Evolutionary conservation across 345 rosid species (phyloP).

Genomic region (Corchorus olitorius): DNA sequence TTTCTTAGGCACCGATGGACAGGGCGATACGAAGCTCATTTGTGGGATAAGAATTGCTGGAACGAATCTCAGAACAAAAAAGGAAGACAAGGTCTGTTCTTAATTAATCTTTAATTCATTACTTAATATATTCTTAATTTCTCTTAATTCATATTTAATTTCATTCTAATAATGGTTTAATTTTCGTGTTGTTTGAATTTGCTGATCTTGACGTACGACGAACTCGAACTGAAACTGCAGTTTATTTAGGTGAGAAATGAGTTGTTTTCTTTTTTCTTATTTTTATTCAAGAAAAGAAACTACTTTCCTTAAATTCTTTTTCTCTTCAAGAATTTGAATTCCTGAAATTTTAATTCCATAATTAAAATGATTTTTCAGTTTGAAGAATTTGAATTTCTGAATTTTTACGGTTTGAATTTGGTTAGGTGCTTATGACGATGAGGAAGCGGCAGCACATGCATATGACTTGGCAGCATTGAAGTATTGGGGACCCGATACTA

Average conservation of each 20-base stretch:
- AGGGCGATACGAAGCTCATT: slow-evolving; percentile 82
- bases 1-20: slow-evolving; percentile 73
- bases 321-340: too few relatives aligned
- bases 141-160: slow-evolving; percentile 7
- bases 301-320: neutral
- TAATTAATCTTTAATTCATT: neutral
- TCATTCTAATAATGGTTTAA: neutral
- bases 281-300: too few relatives aligned
- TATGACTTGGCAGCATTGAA: slow-evolving; percentile 95
- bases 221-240: slow-evolving; percentile 38
- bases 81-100: slow-evolving; percentile 72
- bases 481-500: slow-evolving; percentile 81
- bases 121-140: neutral
- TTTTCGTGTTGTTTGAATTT: neutral
- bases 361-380: too few relatives aligned
- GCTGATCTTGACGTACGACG: neutral
- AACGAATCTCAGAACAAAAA: slow-evolving; percentile 74
- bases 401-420: too few relatives aligned
- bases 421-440: slow-evolving; percentile 86
- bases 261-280: too few relatives aligned
- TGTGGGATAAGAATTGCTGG: slow-evolving; percentile 90
- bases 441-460: slow-evolving; percentile 92
- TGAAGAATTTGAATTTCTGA: too few relatives aligned
- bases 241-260: slow-evolving; percentile 52
- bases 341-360: too few relatives aligned